Base-by-base conservation (phyloP, 257 asterid genomes). In the Petunia secreta region DNA sequence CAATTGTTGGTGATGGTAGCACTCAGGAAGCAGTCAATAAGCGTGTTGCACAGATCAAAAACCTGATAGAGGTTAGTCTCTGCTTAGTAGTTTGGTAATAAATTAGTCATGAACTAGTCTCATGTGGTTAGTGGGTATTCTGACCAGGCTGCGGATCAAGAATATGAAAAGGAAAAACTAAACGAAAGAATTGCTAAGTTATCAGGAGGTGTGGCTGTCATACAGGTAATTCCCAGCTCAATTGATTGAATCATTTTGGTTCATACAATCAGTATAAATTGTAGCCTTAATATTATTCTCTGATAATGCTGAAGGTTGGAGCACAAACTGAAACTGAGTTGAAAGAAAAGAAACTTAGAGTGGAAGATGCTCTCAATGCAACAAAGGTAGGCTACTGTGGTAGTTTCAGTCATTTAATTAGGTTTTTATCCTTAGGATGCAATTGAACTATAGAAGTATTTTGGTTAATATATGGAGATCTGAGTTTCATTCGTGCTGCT, bases 351-450 rank as follows among this genome's bases (percentile, higher is more conserved):
- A 93, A 93, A 79, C 97, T 93, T 69, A 91, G 99, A 84, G 99
- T 95, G 46, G 99, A 95, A 87, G 99, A 95, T 89, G 99, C 99
- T 77, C 98, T 95, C 16, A 95, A 95, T 81, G 99, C 99, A 80
- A 95, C 99, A 14, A 95, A 93, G 98, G 99, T 89, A 37, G 63
- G 87, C 43, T 44, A 9, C 15, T 63, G 48, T 75, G 4, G 41
- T 13, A 75, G 25, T 25, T 25, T 25, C 25, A 25, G n/a, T 25
- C 38, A 4, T 3, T 62, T 65, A 25, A 43, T 8, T 39, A 52
- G 10, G 1, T 55, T 55, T 1, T 60, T 8, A 57, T 67, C 5
- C 46, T 79, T n/a, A 14, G 50, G 59, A 59, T 63, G 25, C 10
- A 80, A 16, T 44, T 63, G 25, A 25, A 25, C 25, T 25, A 25